phyloP scores from a whole-genome alignment of 129 eudicot genomes.

The Logfia minima region DNA sequence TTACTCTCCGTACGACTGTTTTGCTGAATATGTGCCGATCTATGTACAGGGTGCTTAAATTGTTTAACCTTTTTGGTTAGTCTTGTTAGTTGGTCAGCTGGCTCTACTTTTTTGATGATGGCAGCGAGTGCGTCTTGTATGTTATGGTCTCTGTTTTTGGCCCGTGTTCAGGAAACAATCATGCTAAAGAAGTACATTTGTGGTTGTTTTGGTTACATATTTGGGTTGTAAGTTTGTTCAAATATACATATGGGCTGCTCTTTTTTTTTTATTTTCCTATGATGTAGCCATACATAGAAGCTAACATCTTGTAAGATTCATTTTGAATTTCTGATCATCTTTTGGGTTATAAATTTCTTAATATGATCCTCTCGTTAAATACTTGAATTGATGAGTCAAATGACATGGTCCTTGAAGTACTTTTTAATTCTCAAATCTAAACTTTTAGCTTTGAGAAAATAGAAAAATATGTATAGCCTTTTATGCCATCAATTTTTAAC shows the following conservation, averaged over 20 bases:
- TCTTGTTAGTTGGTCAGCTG: constrained; percentile 17
- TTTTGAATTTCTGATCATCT: neutral
- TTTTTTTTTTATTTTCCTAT: constrained; percentile 19
- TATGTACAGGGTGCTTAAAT: constrained; percentile 6
- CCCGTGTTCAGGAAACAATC: neutral
- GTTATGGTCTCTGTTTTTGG: constrained; percentile 25
- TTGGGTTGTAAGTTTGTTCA: constrained; percentile 20
- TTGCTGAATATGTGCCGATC: neutral
- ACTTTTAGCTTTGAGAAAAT: no score
- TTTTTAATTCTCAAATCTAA: no score
- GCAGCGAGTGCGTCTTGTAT: constrained; percentile 10
- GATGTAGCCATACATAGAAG: constrained; percentile 32
- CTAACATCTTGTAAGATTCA: constrained; percentile 16
- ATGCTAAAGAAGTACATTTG: constrained; percentile 8
- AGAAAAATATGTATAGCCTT: no score
- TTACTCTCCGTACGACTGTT: neutral
- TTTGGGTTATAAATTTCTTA: constrained; percentile 5
- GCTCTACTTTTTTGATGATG: constrained; percentile 27
- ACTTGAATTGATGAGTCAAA: neutral
- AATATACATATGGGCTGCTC: constrained; percentile 31
- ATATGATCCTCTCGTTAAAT: neutral
- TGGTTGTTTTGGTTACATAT: constrained; percentile 9
- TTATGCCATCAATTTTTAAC: no score
- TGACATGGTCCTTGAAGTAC: neutral
- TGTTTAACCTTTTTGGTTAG: constrained; percentile 17